Base-by-base conservation (phyloP, 2,329 filamentous ascomycete genomes). In the Trichoderma polysporum region DNA sequence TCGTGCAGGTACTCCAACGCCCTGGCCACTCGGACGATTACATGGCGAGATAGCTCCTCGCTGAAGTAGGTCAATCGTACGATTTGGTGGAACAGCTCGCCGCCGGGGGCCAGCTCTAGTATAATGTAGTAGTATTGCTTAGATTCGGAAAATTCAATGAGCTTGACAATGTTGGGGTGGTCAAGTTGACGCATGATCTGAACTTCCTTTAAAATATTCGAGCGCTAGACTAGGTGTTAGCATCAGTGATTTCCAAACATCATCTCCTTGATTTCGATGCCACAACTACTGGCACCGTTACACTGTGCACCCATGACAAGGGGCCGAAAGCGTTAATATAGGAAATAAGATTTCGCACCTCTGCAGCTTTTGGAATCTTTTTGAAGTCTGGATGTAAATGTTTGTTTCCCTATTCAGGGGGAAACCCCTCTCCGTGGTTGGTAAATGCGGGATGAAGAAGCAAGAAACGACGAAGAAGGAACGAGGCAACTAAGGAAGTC, bases 1-100 rank as follows among this genome's bases (percentile, higher is more conserved):
- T 98, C 95, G 73, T 99, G 95, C 68, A 99, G 80, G 76, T 98
- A 98, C 75, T 94, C 90, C 63, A 99, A 84, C 15, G 95, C 94
- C 73, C 96, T 89, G n/a, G 95, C 95, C 17, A 99, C 95, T 76
- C 98, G 94, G 4, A 89, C 83, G 73, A 99, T 99, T 74, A 98
- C 94, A 77, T 98, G 95, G 71, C 95, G 87, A 62, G 94, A 96
- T 1, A 99, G 84, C 57, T 97, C 90, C 78, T 99, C 95, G 81
- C 94, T 98, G 77, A 99, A 99, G 78, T 98, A 99, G 15, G 95
- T 99, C 77, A 99, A 88, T 71, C 94, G 91, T 60, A 99, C 95
- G 73, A 99, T 98, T 78, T 98, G 94, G 78, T 99, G 95, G 84
- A 99, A 99, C 12, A 99, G 84, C 81, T 99, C 95, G 75, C 95